Evolutionary conservation across 345 rosid species (phyloP), one percentile per base, ranked within the genome.

Genomic region (Hibiscus syriacus): DNA sequence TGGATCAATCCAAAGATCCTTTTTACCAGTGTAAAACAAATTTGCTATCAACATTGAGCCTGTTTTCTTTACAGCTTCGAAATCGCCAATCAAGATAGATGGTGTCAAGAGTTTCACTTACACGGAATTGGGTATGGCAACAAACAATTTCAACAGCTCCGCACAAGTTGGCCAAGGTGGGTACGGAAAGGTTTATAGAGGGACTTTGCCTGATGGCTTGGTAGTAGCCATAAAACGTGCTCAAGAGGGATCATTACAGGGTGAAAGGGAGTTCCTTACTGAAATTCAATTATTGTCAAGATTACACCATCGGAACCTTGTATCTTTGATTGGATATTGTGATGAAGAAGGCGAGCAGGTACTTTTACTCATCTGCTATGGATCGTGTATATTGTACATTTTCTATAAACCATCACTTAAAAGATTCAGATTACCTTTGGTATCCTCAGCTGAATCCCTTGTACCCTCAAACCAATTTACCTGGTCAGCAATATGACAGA

Each of bases 261-360:
- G 97, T 3, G 92, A 91, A 71, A 84, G 70, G 49, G 99, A 94
- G 85, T 94, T 94, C 84, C 76, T 91, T 22, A 94, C 95, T 14
- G 99, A 94, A 76, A 94, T 94, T 67, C 86, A 87, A 73, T 73
- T 94, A 72, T 74, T 94, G 64, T 94, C 97, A 58, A 86, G 97
- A 70, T 72, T 94, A 70, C 99, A 94, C 80, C 99, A 94, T 49
- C 79, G 99, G 55, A 94, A 91, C 78, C 95, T 94, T 62, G 99
- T 94, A 67, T 79, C 96, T 64, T 84, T 94, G 82, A 49, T 82
- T 54, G 99, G 99, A 60, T 91, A 81, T 49, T 94, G 99, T 65
- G 96, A 94, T 5, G 97, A 94, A 80, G 88, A 86, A 83, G 89
- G 86, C 27, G 97, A 94, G 78, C 99, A 94, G 97, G 99, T 89